Base-by-base conservation (phyloP, 352 stramenopile species). In the Phytophthora fragariae region DNA sequence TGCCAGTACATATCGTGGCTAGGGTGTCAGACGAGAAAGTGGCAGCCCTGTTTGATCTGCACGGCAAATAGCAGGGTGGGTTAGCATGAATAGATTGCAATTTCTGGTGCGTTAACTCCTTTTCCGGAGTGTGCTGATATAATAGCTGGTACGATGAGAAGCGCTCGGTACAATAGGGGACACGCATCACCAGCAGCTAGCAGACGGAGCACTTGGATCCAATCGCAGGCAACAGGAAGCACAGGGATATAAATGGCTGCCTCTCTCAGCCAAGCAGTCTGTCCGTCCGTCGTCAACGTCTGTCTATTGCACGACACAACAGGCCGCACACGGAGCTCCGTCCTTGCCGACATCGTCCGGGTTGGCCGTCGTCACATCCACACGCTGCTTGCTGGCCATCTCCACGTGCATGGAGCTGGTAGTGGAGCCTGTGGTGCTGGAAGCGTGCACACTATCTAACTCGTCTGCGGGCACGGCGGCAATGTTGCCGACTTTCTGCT, bases 221-320 rank as follows among this genome's bases (percentile, higher is more conserved):
- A 64, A 50, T 24, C 44, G 15, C 53, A 68, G 57, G n/a, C 55
- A 57, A 62, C 31, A 66, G 19, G 62, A 62, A 72, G 62, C 57
- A 55, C 70, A 68, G 44, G 41, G 63, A 75, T 70, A 79, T 72
- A 70, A 73, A 67, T 70, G 55, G 50, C 49, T 59, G 39, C 50
- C 55, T 64, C 49, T 50, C 50, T 62, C 49, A 27, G 69, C 50
- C 57, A 11, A 61, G 47, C 60, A 53, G 46, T 55, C 37, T 27
- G 53, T 39, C 53, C 53, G 61, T 75, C 46, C 41, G 41, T 64
- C 49, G 53, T 63, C 56, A 60, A 56, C 27, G 65, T 67, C 24
- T 33, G 41, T 80, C 75, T 91, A 93, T 83, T 92, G 83, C 57
- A 93, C 79, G 57, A 82, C 80, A 82, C 86, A 93, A 56, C 88